Percentiles rank a stretch among this genome's conserved stretches.
These are phyloP conservation scores for Gnetum montanum DNA, from an alignment of 75 land plant species.

Conservation along the genomic window DNA sequence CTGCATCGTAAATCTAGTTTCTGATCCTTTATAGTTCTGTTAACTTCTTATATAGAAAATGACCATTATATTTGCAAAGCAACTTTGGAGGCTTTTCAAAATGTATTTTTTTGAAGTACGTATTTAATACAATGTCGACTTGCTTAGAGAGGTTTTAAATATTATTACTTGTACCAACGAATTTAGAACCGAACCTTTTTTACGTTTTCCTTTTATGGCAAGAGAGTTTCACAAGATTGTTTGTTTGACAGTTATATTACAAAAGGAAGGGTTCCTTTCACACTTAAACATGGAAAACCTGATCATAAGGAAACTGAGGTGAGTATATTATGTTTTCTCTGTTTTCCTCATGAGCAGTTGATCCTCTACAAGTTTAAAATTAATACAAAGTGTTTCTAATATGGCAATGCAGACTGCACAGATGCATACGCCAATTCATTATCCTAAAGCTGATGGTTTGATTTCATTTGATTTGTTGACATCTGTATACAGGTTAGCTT, in stretches of 20 bases:
- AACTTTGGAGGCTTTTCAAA: too few relatives aligned
- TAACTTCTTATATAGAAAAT: too few relatives aligned
- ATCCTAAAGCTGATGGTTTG: slow-evolving; percentile 86
- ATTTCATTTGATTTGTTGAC: slow-evolving; percentile 86
- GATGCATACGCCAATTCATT: slow-evolving; percentile 55
- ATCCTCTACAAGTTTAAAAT: neutral
- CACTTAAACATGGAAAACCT: slow-evolving; percentile 88
- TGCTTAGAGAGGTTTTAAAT: too few relatives aligned
- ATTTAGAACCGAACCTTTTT: too few relatives aligned
- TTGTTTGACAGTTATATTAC: slow-evolving; percentile 42
- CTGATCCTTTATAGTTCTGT: too few relatives aligned
- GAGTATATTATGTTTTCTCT: slow-evolving; percentile 1
- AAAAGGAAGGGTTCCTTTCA: slow-evolving; percentile 63
- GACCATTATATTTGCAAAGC: too few relatives aligned
- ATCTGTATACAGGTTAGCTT: slow-evolving; percentile 79
- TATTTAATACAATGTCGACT: too few relatives aligned
- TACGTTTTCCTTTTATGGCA: neutral
- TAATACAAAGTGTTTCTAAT: neutral
- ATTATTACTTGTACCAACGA: too few relatives aligned
- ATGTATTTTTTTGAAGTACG: too few relatives aligned
- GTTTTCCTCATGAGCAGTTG: neutral
- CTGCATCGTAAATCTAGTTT: too few relatives aligned
- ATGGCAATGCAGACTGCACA: slow-evolving; percentile 32
- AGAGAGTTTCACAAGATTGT: too few relatives aligned
- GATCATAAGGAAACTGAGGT: slow-evolving; percentile 88